A percentile compares a stretch with the other conserved stretches of the same genome.
These are phyloP conservation scores for Gossypium trilobum DNA, from an alignment of 441 rosid species.

Conservation along the genomic window DNA sequence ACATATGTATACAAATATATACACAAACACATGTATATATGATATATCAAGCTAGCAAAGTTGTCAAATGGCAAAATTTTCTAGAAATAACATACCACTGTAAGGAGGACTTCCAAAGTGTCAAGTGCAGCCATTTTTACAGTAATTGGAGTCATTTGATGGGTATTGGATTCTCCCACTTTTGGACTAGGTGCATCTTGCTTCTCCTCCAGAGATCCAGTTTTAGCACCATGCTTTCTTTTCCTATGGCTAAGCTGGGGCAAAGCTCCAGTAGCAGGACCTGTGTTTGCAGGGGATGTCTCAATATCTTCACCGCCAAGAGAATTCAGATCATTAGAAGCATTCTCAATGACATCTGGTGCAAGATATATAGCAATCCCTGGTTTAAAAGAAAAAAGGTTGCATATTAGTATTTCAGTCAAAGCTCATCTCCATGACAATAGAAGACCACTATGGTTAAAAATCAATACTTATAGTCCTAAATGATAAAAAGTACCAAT, in stretches of 20 bases:
- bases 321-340: constrained; percentile 43
- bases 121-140: constrained; percentile 74
- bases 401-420: constrained; percentile 8
- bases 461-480: background rate
- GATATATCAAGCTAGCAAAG: background rate
- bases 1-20: background rate
- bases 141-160: constrained; percentile 26
- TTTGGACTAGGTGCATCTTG: constrained; percentile 30
- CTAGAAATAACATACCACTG: constrained; percentile 42
- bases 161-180: constrained; percentile 29
- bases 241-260: constrained; percentile 40
- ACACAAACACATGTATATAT: too few species aligned
- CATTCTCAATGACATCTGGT: constrained; percentile 47
- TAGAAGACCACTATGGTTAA: background rate
- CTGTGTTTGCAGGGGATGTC: constrained; percentile 22
- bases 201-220: constrained; percentile 32
- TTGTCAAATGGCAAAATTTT: background rate
- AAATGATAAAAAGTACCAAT: background rate
- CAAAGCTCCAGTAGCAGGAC: constrained; percentile 23
- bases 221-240: constrained; percentile 45
- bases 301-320: constrained; percentile 22
- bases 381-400: constrained; percentile 26
- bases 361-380: constrained; percentile 65
- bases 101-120: constrained; percentile 64
- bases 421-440: background rate